Conservation (phyloP, 805 yeast genomes). For the Jamesozyma piceae region DNA sequence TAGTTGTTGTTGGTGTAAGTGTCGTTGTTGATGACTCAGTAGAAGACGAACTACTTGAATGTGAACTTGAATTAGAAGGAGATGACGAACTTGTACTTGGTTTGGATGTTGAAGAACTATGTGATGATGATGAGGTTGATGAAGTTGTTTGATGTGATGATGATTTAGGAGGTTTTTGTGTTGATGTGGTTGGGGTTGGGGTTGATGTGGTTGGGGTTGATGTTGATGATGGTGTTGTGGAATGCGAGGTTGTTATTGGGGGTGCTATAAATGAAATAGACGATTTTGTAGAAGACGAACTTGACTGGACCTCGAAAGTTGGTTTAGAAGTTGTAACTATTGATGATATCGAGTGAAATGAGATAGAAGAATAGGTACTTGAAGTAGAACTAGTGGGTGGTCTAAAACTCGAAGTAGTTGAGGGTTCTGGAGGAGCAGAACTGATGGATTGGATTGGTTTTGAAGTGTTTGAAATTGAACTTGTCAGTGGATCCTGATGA, state of each 20-base stretch:
- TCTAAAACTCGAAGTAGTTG: not conserved
- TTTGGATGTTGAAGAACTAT: slow-evolving; percentile 4
- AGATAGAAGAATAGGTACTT: slow-evolving; percentile 4
- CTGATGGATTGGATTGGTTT: too few relatives aligned
- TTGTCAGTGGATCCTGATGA: not conserved
- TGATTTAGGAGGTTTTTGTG: slow-evolving; percentile 8
- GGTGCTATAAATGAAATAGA: not conserved
- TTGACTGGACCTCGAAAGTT: slow-evolving; percentile 2
- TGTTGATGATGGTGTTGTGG: not conserved
- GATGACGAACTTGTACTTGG: slow-evolving; percentile 6
- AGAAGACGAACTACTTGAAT: slow-evolving; percentile 1
- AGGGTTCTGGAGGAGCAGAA: not conserved
- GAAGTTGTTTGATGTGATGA: not conserved
- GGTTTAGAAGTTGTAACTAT: slow-evolving; percentile 1
- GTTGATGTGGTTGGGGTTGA: not conserved
- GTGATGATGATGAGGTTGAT: not conserved
- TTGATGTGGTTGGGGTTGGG: not conserved
- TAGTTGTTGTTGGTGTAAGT: not conserved
- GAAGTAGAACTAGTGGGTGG: slow-evolving; percentile 2
- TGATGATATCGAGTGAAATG: slow-evolving; percentile 5
- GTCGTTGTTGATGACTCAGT: not conserved
- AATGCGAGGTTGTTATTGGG: not conserved
- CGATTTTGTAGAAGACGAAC: slow-evolving; percentile 2
- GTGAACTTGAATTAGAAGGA: not conserved
- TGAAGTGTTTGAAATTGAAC: not conserved